phyloP scores from a whole-genome alignment of 345 rosid species.

The Arabis alpina region DNA sequence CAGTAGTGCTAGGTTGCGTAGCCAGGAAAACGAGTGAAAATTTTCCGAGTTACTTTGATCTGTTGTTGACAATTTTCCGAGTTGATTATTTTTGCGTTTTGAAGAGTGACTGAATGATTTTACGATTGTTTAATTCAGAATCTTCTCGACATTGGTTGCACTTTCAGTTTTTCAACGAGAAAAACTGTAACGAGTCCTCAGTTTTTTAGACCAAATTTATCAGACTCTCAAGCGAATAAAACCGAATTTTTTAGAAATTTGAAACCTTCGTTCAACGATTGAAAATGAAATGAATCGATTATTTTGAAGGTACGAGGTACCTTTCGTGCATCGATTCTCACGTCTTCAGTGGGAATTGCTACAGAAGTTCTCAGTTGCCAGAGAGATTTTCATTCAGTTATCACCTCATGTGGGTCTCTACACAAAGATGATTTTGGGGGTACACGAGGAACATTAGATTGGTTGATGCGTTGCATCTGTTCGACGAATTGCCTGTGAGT shows the following conservation, averaged over 20 bases:
- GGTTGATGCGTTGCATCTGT: slow-evolving; percentile 54
- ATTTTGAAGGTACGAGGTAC: no score
- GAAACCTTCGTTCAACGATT: no score
- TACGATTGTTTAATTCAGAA: slow-evolving; percentile 2
- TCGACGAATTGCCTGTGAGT: slow-evolving; percentile 54
- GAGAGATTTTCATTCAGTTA: slow-evolving; percentile 43
- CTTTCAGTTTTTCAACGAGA: not conserved
- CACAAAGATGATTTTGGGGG: slow-evolving; percentile 60
- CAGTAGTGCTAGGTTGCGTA: slow-evolving; percentile 76
- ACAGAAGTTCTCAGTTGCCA: slow-evolving; percentile 20
- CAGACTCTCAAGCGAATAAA: not conserved
- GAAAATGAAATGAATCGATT: no score
- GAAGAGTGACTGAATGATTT: slow-evolving; percentile 9
- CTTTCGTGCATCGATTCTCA: not conserved
- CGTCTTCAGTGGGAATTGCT: not conserved
- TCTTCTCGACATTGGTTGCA: not conserved
- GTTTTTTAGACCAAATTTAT: not conserved
- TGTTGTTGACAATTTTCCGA: slow-evolving; percentile 1
- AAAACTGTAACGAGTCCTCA: not conserved
- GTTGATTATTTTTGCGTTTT: not conserved
- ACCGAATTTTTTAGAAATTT: no score
- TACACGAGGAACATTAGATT: slow-evolving; percentile 46
- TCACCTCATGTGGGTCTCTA: slow-evolving; percentile 51
- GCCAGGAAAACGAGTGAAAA: slow-evolving; percentile 83
- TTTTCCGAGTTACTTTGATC: not conserved